These are phyloP conservation scores for Pelargonium citronellum DNA, from an alignment of 441 rosid species.

Conservation along the genomic window DNA sequence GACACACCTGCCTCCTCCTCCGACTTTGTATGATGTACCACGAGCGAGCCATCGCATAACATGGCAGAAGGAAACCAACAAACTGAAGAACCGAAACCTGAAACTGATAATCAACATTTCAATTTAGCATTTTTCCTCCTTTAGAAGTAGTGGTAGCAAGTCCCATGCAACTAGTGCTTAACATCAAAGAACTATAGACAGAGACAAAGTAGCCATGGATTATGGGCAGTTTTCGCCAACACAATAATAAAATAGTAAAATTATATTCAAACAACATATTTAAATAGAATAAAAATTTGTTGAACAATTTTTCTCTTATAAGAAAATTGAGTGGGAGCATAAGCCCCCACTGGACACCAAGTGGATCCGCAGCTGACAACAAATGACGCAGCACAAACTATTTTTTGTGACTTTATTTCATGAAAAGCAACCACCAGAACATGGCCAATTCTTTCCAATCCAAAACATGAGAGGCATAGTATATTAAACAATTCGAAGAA, in stretches of 20 bases:
- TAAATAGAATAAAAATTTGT: neutral
- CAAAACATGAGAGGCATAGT: too few species aligned
- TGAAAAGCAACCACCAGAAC: too few species aligned
- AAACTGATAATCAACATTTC: conserved; percentile 30
- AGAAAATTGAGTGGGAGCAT: too few species aligned
- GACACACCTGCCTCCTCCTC: conserved; percentile 45
- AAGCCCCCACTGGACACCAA: too few species aligned
- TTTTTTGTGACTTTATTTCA: too few species aligned
- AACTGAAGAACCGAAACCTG: conserved; percentile 58
- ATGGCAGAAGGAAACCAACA: conserved; percentile 56
- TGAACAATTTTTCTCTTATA: too few species aligned
- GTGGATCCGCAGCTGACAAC: too few species aligned
- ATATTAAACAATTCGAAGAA: too few species aligned
- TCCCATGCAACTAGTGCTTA: neutral
- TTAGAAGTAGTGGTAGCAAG: neutral
- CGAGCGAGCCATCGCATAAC: conserved; percentile 48
- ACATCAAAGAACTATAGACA: neutral
- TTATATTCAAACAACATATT: neutral
- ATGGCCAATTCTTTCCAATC: too few species aligned
- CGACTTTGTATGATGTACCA: conserved; percentile 46
- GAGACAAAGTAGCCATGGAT: neutral
- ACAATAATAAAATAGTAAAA: neutral
- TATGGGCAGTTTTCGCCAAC: neutral
- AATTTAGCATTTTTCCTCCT: conserved; percentile 1
- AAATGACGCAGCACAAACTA: too few species aligned